Percentiles rank a stretch among this genome's conserved stretches.
Evolutionary conservation across 2,329 filamentous ascomycete genomes (phyloP).

Genomic region (Paraconiothyrium sp.): DNA sequence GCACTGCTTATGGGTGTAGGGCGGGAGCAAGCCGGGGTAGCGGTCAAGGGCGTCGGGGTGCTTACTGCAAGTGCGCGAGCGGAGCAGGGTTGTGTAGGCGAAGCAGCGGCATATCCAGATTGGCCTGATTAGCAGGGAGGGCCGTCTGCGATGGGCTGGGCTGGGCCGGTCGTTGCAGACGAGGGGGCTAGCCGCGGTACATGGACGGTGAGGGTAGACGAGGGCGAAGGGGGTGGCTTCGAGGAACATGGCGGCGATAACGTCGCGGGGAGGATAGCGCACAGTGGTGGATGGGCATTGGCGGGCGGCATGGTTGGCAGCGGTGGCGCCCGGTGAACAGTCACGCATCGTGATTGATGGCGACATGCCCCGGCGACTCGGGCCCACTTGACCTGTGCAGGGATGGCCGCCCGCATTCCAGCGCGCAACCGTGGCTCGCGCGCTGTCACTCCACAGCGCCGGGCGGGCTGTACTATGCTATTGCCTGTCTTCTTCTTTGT

Average conservation of each 20-base stretch:
- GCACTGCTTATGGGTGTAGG: constrained; percentile 18
- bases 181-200: too few relatives aligned
- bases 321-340: not conserved
- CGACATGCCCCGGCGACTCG: constrained; percentile 20
- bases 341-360: constrained; percentile 14
- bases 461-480: not conserved
- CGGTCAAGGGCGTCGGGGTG: constrained; percentile 10
- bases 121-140: constrained; percentile 11
- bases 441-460: constrained; percentile 11
- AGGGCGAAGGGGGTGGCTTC: not conserved
- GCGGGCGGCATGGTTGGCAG: not conserved
- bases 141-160: not conserved
- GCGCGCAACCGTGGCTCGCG: too few relatives aligned
- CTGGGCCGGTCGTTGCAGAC: too few relatives aligned
- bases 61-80: constrained; percentile 18
- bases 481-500: too few relatives aligned
- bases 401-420: not conserved
- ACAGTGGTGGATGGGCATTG: not conserved
- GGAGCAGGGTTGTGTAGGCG: constrained; percentile 14
- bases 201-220: too few relatives aligned
- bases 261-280: not conserved
- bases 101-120: constrained; percentile 17
- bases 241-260: not conserved
- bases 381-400: constrained; percentile 7
- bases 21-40: constrained; percentile 9